Base-by-base conservation (phyloP, 2,329 filamentous ascomycete species). In the Dothistroma septosporum region DNA sequence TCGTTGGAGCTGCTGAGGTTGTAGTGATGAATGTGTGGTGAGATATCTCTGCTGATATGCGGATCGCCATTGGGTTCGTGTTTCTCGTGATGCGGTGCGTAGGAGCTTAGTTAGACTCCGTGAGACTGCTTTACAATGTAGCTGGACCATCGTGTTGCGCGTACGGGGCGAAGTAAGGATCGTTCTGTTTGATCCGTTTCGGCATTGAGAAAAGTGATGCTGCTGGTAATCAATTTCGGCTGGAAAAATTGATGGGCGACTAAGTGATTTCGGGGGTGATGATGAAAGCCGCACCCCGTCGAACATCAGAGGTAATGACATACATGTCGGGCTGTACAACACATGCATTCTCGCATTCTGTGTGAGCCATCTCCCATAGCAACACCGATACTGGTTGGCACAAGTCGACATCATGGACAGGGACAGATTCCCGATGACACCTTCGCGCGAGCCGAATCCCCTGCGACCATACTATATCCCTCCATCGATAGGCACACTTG, bases 401-500 rank as follows among this genome's bases (percentile, higher is more conserved):
- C 8, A 16, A 31, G 10, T 14, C 12, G 28, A 24, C 6, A 50
- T 31, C n/a, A 60, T 60, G 58, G 58, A 61, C 48, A 61, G 54
- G 53, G 69, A 70, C 35, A 67, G 63, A 57, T 71, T 72, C 33
- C 67, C 69, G 31, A 78, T 79, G 76, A 72, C 77, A 53, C 74
- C 78, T 57, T 79, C 76, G 58, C 74, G 77, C 67, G 78, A 80
- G 68, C 79, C 79, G 16, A 89, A 90, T 68, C 87, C 87, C 62
- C 78, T 89, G 59, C 81, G 87, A 64, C 87, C 87, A 28, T 90
- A 90, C 77, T 89, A 90, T 73, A 85, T 87, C 63, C 87, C 87
- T 49, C 87, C 87, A 2, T 86, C 86, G 2, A 86, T 89, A 61
- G 66, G 66, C 35, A 58, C 64, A 8, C 11, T 56, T 28, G 86